Evolutionary conservation across 75 land plant species (phyloP).

Genomic region (Gnetum montanum): DNA sequence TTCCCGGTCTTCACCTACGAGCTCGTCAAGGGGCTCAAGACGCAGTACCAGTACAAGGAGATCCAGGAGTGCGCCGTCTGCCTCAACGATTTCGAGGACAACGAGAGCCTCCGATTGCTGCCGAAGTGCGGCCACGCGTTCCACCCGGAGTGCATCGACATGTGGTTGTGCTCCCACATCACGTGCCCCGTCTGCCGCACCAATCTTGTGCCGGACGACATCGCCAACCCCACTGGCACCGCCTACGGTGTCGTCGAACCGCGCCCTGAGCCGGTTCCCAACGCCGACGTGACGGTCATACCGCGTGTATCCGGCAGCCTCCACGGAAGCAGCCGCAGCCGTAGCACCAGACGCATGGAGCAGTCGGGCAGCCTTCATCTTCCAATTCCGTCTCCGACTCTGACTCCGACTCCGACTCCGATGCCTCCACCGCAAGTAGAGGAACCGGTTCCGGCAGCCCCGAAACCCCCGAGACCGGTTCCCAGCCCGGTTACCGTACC

Average conservation of each 20-base stretch:
- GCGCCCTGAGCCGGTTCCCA: not conserved
- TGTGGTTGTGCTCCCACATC: constrained; percentile 19
- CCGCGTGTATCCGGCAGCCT: not conserved
- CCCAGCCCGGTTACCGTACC: too few species aligned
- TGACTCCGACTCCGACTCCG: too few species aligned
- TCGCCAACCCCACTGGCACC: not conserved
- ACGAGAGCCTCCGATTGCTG: constrained; percentile 16
- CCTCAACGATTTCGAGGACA: constrained; percentile 14
- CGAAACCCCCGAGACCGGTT: not conserved
- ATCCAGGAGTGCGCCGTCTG: constrained; percentile 21
- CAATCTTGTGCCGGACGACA: not conserved
- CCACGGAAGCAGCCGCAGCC: not conserved
- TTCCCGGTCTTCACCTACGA: constrained; percentile 2
- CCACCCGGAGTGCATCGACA: constrained; percentile 25
- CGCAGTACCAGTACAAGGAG: too few species aligned
- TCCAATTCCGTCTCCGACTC: too few species aligned
- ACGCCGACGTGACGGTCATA: not conserved
- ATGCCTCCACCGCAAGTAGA: too few species aligned
- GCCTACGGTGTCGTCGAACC: not conserved
- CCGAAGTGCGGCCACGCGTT: constrained; percentile 20
- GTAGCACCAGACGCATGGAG: too few species aligned
- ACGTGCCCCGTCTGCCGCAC: constrained; percentile 22
- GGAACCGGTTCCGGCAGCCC: not conserved
- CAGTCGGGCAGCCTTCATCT: too few species aligned
- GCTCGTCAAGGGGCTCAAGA: not conserved